Evolutionary conservation across 371 early-diverging fungal genomes (phyloP), one percentile per base, ranked within the genome.

Genomic region (Mucor circinelloides): DNA sequence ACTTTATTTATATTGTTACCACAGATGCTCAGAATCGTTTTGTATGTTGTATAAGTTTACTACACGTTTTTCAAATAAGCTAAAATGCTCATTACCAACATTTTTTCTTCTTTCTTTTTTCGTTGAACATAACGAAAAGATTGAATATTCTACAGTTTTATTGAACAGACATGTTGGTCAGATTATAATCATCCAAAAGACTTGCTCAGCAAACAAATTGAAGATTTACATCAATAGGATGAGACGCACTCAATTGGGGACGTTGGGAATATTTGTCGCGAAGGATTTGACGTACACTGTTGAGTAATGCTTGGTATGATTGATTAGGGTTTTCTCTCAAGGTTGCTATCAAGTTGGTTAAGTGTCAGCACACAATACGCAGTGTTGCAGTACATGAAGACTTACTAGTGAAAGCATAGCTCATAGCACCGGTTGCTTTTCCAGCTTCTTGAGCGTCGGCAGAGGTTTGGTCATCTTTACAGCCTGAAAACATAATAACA

Each of bases 401-500:
- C 73, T 77, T 71, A 82, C 82, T 70, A 25, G 70, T 89, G n/a
- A 96, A 88, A 2, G 95, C 94, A 67, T 88, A 90, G 12, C 90
- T 89, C 94, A 97, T 92, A 27, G 98, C 98, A 30, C 98, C 93
- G 10, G 77, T 75, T 6, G 75, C 58, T 42, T 67, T 73, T 13
- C 86, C 86, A 40, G 86, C 82, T 64, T 85, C 84, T 23, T 77
- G 67, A 12, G 94, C 81, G 78, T 97, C 97, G 0, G 96, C 94
- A 3, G 91, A 91, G 0, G 96, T 96, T 72, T 97, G 95, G 62
- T 83, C 84, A 74, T 97, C 98, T 74, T 93, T 93, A 77, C 96
- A 96, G 17, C 93, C 97, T 46, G 90, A 88, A 66, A 96, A 93
- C 92, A 93, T 90, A 61, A 93, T 87, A 6, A 94, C 92, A 76